Percentiles rank a stretch among this genome's conserved stretches.
phyloP scores from a whole-genome alignment of 2,329 filamentous ascomycete species.

The Camptophora hylomeconis region DNA sequence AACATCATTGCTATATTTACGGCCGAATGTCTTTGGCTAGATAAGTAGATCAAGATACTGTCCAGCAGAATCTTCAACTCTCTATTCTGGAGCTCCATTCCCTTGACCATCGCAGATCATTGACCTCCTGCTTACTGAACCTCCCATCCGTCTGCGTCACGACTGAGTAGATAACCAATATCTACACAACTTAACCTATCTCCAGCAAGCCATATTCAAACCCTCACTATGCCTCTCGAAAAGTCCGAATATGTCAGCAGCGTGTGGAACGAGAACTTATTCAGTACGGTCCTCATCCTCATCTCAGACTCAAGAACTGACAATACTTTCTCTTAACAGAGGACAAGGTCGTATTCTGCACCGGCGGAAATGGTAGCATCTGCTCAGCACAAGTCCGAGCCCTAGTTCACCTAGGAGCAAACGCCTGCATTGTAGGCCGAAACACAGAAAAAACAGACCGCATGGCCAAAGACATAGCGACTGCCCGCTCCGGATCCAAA shows the following conservation, averaged over 20 bases:
- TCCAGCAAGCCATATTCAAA: no score
- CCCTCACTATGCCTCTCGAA: conserved; percentile 53
- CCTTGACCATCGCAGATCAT: no score
- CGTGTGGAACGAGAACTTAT: conserved; percentile 78
- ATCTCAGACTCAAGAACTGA: no score
- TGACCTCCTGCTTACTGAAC: no score
- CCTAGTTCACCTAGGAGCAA: conserved; percentile 76
- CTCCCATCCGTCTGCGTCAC: no score
- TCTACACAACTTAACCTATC: no score
- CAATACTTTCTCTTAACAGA: conserved; percentile 37
- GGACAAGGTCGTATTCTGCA: conserved; percentile 85
- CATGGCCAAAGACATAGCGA: conserved; percentile 69
- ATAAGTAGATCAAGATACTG: no score
- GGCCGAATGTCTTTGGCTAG: no score
- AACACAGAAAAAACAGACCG: conserved; percentile 77
- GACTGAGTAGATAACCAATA: no score
- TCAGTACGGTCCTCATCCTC: conserved; percentile 45
- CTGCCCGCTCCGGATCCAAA: conserved; percentile 62
- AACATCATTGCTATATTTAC: no score
- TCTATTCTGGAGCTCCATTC: no score
- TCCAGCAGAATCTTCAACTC: no score
- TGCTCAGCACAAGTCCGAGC: conserved; percentile 90
- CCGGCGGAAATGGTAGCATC: conserved; percentile 84
- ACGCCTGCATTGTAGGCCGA: conserved; percentile 87
- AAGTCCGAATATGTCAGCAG: conserved; percentile 66